Conservation (phyloP, 805 yeast species). For the Cyberlindnera samutprakarnensis region DNA sequence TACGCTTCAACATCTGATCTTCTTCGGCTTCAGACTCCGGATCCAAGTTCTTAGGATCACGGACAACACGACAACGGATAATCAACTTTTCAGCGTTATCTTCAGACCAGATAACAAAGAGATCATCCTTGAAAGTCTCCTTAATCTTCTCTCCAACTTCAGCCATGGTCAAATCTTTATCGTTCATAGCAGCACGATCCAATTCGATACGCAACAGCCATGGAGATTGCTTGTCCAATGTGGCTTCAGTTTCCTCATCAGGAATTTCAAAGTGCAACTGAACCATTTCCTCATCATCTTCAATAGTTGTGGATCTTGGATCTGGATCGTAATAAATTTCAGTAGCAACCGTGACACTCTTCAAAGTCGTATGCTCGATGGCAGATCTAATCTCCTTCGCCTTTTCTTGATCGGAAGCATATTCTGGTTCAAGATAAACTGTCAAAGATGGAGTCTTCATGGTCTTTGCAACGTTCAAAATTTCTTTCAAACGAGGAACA, state of each 20-base stretch:
- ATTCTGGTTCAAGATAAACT: conserved; percentile 76
- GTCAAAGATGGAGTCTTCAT: conserved; percentile 99
- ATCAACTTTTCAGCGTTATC: conserved; percentile 96
- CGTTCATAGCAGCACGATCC: conserved; percentile 98
- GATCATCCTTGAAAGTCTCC: conserved; percentile 87
- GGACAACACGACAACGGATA: conserved; percentile 95
- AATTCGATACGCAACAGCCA: conserved; percentile 95
- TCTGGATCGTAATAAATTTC: conserved; percentile 98
- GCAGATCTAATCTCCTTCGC: conserved; percentile 96
- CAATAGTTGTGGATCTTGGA: conserved; percentile 93
- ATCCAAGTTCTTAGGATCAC: conserved; percentile 90
- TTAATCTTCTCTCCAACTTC: conserved; percentile 96
- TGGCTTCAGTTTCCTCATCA: conserved; percentile 93
- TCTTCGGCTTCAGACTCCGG: conserved; percentile 95
- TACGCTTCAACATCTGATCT: conserved; percentile 90
- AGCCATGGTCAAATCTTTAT: conserved; percentile 94
- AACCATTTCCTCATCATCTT: conserved; percentile 94
- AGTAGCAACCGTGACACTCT: conserved; percentile 93
- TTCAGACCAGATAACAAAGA: conserved; percentile 98
- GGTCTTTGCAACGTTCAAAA: conserved; percentile 95
- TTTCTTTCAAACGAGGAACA: conserved; percentile 97
- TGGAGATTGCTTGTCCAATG: conserved; percentile 91
- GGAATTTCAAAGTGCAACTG: conserved; percentile 97
- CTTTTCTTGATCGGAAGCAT: conserved; percentile 82
- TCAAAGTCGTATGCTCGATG: conserved; percentile 91